These are phyloP conservation scores for Xylaria sp. DNA, from an alignment of 2,329 filamentous ascomycete species.

Conservation along the genomic window DNA sequence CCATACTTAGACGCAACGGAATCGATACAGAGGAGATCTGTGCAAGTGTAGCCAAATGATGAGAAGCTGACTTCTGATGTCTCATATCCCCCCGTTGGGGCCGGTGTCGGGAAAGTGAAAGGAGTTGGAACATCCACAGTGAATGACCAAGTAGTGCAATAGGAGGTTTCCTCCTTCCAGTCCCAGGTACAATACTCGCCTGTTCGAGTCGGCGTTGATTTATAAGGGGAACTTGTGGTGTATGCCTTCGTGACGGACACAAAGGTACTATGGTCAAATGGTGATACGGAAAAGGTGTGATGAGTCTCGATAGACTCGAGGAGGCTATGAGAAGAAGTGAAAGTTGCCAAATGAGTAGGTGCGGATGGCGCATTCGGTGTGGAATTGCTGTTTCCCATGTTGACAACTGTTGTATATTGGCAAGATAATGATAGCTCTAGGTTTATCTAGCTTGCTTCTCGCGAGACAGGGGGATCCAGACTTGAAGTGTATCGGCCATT, in stretches of 20 bases:
- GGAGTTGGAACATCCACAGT: constrained; percentile 14
- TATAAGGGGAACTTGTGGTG: neutral
- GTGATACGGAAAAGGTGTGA: constrained; percentile 18
- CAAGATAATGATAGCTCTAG: neutral
- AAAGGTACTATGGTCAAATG: constrained; percentile 19
- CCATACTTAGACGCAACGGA: constrained; percentile 23
- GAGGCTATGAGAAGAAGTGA: neutral
- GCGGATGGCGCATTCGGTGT: neutral
- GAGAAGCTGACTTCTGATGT: constrained; percentile 15
- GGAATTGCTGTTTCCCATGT: constrained; percentile 24
- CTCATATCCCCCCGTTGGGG: constrained; percentile 20
- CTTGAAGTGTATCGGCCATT: neutral
- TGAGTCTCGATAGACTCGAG: neutral
- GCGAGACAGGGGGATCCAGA: neutral
- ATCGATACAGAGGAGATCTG: constrained; percentile 22
- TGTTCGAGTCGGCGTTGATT: neutral
- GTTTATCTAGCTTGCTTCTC: neutral
- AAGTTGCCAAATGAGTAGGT: constrained; percentile 6
- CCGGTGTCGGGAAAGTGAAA: constrained; percentile 5
- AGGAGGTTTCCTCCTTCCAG: neutral
- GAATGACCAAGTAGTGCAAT: constrained; percentile 11
- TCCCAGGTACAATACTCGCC: constrained; percentile 23
- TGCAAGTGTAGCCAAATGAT: constrained; percentile 19
- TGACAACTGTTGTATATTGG: neutral
- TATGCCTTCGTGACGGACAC: constrained; percentile 19